Conservation (phyloP, 768 basidiomycete genomes). For the Pleurotus ostreatus region DNA sequence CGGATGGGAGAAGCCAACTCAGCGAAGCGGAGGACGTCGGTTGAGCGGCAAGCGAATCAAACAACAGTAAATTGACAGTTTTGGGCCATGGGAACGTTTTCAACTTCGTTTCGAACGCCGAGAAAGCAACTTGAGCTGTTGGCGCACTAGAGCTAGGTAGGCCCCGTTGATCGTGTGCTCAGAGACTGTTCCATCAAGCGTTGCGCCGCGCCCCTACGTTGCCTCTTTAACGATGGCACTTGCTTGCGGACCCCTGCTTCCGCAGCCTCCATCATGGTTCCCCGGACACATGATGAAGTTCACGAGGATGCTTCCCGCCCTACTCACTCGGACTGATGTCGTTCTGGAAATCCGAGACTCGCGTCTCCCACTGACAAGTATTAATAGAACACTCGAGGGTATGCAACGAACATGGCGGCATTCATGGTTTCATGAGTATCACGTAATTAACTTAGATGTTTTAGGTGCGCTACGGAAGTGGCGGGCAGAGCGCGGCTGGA, state of each 20-base stretch:
- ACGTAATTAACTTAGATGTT: neutral
- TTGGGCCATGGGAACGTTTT: neutral
- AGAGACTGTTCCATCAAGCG: neutral
- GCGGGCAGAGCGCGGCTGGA: slow-evolving; percentile 64
- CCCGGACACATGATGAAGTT: slow-evolving; percentile 95
- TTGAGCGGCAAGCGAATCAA: neutral
- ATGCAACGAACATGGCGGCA: slow-evolving; percentile 20
- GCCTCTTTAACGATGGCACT: slow-evolving; percentile 24
- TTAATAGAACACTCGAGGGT: slow-evolving; percentile 89
- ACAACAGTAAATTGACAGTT: neutral
- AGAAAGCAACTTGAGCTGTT: neutral
- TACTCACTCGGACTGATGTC: slow-evolving; percentile 81
- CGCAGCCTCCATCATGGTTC: slow-evolving; percentile 86
- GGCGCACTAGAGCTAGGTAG: neutral
- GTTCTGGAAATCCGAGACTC: slow-evolving; percentile 95
- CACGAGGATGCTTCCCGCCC: slow-evolving; percentile 65
- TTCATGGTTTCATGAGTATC: slow-evolving; percentile 4
- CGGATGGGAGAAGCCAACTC: slow-evolving; percentile 4
- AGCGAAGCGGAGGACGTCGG: neutral
- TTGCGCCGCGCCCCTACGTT: neutral
- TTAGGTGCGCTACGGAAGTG: slow-evolving; percentile 65
- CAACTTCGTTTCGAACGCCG: neutral
- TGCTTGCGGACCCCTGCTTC: slow-evolving; percentile 41
- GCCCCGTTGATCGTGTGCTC: neutral
- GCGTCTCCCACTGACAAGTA: slow-evolving; percentile 87